phyloP scores from a whole-genome alignment of 2,329 filamentous ascomycete species.

The Phaeoacremonium minimum region DNA sequence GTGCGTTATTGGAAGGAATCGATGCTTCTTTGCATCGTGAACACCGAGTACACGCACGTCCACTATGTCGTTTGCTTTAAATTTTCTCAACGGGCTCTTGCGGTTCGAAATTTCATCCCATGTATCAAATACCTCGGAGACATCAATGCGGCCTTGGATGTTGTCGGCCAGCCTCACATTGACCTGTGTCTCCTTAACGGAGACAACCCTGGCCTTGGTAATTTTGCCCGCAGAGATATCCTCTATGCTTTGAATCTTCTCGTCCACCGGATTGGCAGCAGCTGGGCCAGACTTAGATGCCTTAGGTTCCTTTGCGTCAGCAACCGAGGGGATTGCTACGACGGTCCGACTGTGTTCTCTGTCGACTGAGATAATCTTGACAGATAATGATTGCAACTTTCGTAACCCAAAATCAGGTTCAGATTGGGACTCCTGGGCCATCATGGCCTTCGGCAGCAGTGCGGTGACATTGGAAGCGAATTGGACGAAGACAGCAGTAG shows the following conservation, averaged over 20 bases:
- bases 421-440: conserved; percentile 64
- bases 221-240: conserved; percentile 71
- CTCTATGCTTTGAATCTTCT: conserved; percentile 56
- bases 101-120: conserved; percentile 84
- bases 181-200: conserved; percentile 84
- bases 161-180: conserved; percentile 87
- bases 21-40: conserved; percentile 85
- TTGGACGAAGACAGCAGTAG: conserved; percentile 80
- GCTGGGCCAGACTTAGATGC: conserved; percentile 29
- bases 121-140: conserved; percentile 82
- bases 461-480: conserved; percentile 76
- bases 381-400: conserved; percentile 70
- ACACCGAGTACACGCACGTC: conserved; percentile 77
- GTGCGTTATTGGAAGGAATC: conserved; percentile 88
- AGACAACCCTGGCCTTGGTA: conserved; percentile 74
- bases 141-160: conserved; percentile 86
- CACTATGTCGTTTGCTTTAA: conserved; percentile 67
- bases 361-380: conserved; percentile 70
- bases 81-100: conserved; percentile 73
- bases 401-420: conserved; percentile 75
- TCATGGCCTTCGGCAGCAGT: conserved; percentile 72
- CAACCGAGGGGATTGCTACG: conserved; percentile 44
- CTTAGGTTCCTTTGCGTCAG: conserved; percentile 34
- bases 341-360: conserved; percentile 64
- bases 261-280: conserved; percentile 54